phyloP scores from a whole-genome alignment of 139 green algal genomes.

The Ettlia oleoabundans region DNA sequence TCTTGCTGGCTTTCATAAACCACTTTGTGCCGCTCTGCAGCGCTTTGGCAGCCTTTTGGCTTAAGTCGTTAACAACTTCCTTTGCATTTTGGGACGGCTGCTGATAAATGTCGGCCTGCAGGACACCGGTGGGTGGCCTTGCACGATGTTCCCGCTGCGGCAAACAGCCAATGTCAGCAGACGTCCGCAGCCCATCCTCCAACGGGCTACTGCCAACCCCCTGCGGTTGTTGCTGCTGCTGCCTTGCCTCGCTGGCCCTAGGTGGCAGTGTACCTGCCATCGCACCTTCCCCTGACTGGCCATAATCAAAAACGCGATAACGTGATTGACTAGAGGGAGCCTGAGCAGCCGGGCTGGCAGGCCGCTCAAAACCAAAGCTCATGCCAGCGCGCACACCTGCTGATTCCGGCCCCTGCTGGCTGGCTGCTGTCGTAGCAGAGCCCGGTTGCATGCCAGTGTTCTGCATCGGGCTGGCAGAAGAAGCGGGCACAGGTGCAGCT shows the following conservation, averaged over 20 bases:
- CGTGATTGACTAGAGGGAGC: neutral
- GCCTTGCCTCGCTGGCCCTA: neutral
- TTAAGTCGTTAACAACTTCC: slow-evolving; percentile 21
- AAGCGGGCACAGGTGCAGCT: neutral
- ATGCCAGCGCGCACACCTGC: neutral
- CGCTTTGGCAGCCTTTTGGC: slow-evolving; percentile 37
- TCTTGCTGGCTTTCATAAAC: slow-evolving; percentile 48
- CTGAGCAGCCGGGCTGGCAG: neutral
- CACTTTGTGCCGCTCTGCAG: slow-evolving; percentile 41
- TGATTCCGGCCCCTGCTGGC: neutral
- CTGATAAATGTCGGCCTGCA: neutral
- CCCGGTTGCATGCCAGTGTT: no score
- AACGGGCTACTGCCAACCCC: neutral
- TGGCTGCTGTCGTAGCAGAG: no score
- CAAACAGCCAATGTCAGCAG: neutral
- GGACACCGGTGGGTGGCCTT: neutral
- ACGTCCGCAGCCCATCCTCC: neutral
- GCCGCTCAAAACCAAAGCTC: slow-evolving; percentile 12
- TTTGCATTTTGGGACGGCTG: neutral
- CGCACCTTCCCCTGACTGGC: neutral
- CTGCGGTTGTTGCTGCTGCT: neutral
- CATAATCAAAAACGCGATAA: slow-evolving; percentile 30
- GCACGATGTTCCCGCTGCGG: neutral
- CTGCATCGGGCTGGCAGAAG: neutral
- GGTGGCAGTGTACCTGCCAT: neutral